A percentile compares a stretch with the other conserved stretches of the same genome.
These are phyloP conservation scores for Botrytis aclada DNA, from an alignment of 2,329 filamentous ascomycete genomes.

Conservation along the genomic window DNA sequence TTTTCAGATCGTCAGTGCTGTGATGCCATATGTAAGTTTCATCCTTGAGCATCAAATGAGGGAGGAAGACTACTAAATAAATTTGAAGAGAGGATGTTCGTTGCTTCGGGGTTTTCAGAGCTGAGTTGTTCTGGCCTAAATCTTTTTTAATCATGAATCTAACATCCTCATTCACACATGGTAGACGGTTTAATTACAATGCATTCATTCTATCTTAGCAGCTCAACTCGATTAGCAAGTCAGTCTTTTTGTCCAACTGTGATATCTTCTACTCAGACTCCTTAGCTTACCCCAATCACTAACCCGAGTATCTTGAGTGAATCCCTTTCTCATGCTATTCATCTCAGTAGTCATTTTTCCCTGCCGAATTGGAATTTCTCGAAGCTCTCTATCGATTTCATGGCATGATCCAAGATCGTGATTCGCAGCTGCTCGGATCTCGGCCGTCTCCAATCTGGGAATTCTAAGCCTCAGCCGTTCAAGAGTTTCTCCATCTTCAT, in stretches of 20 bases:
- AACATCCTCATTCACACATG: too few species aligned
- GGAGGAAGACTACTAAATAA: background rate
- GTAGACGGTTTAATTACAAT: too few species aligned
- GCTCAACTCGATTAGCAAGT: background rate
- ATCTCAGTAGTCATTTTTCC: accelerated
- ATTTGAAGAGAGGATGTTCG: background rate
- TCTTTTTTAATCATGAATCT: background rate
- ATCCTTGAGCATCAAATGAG: background rate
- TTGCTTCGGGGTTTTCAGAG: background rate
- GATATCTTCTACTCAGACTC: background rate
- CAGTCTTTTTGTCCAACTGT: too few species aligned
- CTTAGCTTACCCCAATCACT: background rate
- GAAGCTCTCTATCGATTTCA: accelerated
- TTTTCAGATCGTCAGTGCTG: background rate
- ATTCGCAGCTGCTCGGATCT: accelerated
- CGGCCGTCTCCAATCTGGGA: background rate
- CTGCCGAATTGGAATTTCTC: accelerated
- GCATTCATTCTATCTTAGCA: background rate
- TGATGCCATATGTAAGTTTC: background rate
- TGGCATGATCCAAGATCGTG: accelerated
- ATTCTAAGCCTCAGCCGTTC: background rate
- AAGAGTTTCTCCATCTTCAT: background rate
- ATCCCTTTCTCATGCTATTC: accelerated
- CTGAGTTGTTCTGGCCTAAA: background rate
- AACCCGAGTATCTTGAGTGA: accelerated